Base-by-base conservation (phyloP, 2,329 filamentous ascomycete species). In the Davidsoniella virescens region DNA sequence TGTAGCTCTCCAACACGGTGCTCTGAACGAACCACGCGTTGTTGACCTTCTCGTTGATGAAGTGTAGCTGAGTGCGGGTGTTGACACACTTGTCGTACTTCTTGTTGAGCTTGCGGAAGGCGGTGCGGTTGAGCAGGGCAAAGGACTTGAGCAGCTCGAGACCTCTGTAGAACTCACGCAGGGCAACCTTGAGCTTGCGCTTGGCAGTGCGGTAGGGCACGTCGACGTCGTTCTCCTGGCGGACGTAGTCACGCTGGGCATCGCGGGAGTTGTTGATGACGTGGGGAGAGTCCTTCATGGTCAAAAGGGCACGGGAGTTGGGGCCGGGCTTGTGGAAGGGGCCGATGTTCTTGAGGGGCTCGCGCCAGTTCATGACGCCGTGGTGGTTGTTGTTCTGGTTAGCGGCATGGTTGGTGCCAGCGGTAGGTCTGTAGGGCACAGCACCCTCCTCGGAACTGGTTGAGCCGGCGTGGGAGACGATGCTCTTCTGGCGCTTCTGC, bases 31-130 rank as follows among this genome's bases (percentile, higher is more conserved):
- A 98, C 73, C 85, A 87, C 1, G 88, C 76, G 55, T 82, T 81
- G 67, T 86, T 90, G 58, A 98, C 87, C 61, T 90, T 90, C 57
- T 95, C 88, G 29, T 81, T 82, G 76, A 95, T 84, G 63, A 90
- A 96, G 25, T 82, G 76, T 60, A 84, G 75, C 0, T 82, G 75
- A 0, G 86, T 86, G 9, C 82, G 76, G 39, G 87, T 82, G 57
- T 87, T 78, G 51, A 87, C 78, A 2, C 83, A 78, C 67, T 96
- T 98, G 70, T 96, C 88, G 62, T 93, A 96, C 65, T 98, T 98
- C 64, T 98, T 98, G 66, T 94, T 95, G 61, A 98, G 87, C 64
- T 98, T 98, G 29, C 88, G 81, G 60, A 96, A 96, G 0, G 87
- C 92, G 0, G 87, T 94, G 45, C 87, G 77, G 63, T 98, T 98